Evolutionary conservation across 2,329 filamentous ascomycete species (phyloP), one percentile per base, ranked within the genome.

Genomic region (Raffaelea ambrosiae): DNA sequence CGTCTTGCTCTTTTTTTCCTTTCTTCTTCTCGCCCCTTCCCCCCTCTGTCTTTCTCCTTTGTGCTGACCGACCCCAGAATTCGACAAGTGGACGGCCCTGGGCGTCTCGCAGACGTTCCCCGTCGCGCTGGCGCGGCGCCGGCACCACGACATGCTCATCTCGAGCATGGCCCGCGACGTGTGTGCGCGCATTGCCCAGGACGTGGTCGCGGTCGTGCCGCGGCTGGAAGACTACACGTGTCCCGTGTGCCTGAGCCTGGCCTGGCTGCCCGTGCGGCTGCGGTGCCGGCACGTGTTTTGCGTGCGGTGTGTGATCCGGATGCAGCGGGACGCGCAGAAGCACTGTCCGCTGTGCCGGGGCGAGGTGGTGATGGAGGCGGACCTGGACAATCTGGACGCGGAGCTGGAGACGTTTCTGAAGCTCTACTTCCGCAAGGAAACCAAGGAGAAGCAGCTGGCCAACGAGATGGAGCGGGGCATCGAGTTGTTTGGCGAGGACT

Each of bases 171-270:
- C 88, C 39, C 85, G 83, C 59, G 81, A 86, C 48, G 76, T 93
- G 42, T 89, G 86, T 60, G 79, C 83, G 20, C 78, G 86, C 56
- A 78, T 95, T 52, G 83, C 83, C 1, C 76, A 79, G 29, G 79
- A 88, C 51, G 73, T 95, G 3, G 72, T 94, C 18, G 76, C 76
- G 11, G 71, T 85, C 40, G 83, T 94, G 7, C 88, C 88, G 1
- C 86, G 89, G 57, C 65, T 93, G n/a, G 83, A 88, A 58, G 88
- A 94, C 64, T 91, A 89, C 64, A 72, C 82, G 9, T 94, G 88
- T 57, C 87, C 88, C 2, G 80, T 93, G 51, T 93, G 88, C 66
- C 83, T 84, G 56, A 77, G 77, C 40, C 79, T 95, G 49, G 80
- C 84, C n/a, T 93, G 85, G 72, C 79, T 86, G 56, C 88, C 88